Evolutionary conservation across 257 asterid genomes (phyloP).

Genomic region (Apocynum venetum): DNA sequence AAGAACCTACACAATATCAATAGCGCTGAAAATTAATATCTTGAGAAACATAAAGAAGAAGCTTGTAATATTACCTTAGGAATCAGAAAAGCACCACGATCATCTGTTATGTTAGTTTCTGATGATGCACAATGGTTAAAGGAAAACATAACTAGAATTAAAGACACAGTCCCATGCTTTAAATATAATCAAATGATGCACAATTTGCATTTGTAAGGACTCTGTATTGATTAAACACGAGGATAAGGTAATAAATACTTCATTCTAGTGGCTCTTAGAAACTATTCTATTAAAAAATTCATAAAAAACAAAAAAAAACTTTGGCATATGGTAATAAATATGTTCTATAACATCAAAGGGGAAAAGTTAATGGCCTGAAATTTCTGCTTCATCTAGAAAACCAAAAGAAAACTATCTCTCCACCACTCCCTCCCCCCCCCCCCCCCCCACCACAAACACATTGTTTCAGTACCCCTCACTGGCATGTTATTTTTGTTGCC

Average conservation of each 20-base stretch:
- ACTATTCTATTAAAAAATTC: background rate
- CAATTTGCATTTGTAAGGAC: background rate
- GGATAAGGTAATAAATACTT: background rate
- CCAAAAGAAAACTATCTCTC: background rate
- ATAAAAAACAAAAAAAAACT: too few species aligned
- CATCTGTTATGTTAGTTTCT: background rate
- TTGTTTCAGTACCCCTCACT: too few species aligned
- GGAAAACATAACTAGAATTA: background rate
- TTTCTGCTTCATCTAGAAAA: background rate
- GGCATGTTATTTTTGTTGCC: background rate
- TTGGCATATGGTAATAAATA: background rate
- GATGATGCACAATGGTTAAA: background rate
- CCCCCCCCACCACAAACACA: background rate
- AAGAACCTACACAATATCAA: constrained; percentile 46
- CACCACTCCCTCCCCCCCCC: too few species aligned
- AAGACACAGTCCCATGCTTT: background rate
- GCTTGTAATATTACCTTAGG: background rate
- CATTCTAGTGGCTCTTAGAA: background rate
- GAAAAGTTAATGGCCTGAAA: background rate
- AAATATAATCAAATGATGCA: background rate
- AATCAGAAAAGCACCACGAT: background rate
- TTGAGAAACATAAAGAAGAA: background rate
- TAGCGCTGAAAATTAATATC: background rate
- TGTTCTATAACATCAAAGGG: background rate
- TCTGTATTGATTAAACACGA: background rate